Evolutionary conservation across 805 yeast genomes (phyloP).

Genomic region (Scheffersomyces spartinae): DNA sequence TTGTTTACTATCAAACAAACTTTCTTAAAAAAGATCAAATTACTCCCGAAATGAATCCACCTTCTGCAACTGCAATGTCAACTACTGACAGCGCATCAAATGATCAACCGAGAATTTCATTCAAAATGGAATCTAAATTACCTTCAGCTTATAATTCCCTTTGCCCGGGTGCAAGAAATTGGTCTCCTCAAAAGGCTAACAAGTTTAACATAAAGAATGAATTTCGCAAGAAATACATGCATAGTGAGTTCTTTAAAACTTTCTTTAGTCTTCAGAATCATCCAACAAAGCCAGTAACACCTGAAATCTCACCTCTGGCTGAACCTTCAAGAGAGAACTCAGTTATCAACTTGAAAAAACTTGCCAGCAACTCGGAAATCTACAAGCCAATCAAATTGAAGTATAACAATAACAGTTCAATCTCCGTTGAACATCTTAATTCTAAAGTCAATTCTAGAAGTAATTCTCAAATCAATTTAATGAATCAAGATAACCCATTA

Average conservation of each 20-base stretch:
- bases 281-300: constrained; percentile 25
- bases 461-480: constrained; percentile 26
- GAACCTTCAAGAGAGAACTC: constrained; percentile 31
- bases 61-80: constrained; percentile 8
- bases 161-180: constrained; percentile 28
- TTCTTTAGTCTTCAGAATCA: constrained; percentile 17
- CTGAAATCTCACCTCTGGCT: constrained; percentile 31
- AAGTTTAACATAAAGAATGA: constrained; percentile 19
- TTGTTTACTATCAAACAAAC: constrained; percentile 32
- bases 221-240: constrained; percentile 24
- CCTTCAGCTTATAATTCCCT: constrained; percentile 14
- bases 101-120: constrained; percentile 23
- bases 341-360: constrained; percentile 26
- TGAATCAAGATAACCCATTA: no score
- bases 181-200: constrained; percentile 21
- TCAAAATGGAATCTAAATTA: constrained; percentile 14
- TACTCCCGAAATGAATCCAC: constrained; percentile 15
- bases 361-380: constrained; percentile 21
- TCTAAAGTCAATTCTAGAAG: constrained; percentile 29
- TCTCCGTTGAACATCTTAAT: constrained; percentile 26
- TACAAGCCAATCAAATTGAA: constrained; percentile 26
- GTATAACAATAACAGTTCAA: constrained; percentile 26
- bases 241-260: constrained; percentile 24
- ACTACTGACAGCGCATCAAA: constrained; percentile 4
- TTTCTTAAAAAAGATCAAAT: constrained; percentile 26